Percentiles rank a stretch among this genome's conserved stretches.
Evolutionary conservation across 345 rosid species (phyloP).

Genomic region (Garcia nutans): DNA sequence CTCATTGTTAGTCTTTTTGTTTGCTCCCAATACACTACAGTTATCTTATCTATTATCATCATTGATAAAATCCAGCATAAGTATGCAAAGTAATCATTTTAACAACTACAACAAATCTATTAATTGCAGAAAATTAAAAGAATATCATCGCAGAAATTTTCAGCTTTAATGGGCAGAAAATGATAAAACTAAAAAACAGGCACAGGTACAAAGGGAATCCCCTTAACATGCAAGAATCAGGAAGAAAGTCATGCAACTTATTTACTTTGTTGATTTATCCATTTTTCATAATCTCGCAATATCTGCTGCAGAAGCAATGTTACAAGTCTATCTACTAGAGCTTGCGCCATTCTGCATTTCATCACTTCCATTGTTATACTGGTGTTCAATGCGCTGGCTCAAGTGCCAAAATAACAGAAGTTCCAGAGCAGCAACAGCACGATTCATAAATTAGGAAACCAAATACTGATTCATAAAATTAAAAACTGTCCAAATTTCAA

Average conservation of each 20-base stretch:
- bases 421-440: not conserved
- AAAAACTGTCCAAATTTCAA: not conserved
- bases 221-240: not conserved
- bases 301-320: slow-evolving; percentile 63
- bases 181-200: not conserved
- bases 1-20: not conserved
- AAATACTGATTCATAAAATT: not conserved
- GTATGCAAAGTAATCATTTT: not conserved
- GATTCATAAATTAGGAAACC: not conserved
- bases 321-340: slow-evolving; percentile 70
- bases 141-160: not conserved
- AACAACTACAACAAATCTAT: not conserved
- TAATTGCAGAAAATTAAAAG: not conserved
- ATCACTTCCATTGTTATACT: slow-evolving; percentile 13
- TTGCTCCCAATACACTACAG: not conserved
- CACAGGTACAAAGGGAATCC: not conserved
- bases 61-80: not conserved
- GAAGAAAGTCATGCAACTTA: slow-evolving; percentile 7
- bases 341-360: slow-evolving; percentile 70
- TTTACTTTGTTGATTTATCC: slow-evolving; percentile 46
- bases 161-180: not conserved
- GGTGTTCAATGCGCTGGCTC: not conserved
- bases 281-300: slow-evolving; percentile 53
- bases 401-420: not conserved
- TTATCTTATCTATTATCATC: not conserved